These are phyloP conservation scores for Hymenoscyphus infarciens DNA, from an alignment of 2,329 filamentous ascomycete genomes.

Conservation along the genomic window DNA sequence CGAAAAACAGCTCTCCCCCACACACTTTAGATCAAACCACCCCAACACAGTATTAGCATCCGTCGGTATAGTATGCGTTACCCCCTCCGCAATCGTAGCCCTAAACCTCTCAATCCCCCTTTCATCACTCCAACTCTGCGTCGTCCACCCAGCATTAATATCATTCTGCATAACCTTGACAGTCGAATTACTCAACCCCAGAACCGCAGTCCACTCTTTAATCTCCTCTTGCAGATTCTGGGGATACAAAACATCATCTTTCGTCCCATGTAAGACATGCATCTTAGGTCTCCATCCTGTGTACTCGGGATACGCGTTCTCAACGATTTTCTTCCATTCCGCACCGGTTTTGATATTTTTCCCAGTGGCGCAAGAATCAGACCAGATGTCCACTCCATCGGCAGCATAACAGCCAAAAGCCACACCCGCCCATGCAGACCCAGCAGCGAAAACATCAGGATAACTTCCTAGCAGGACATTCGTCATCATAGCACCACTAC, in stretches of 20 bases:
- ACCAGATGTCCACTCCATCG: constrained; percentile 40
- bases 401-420: constrained; percentile 43
- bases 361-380: constrained; percentile 45
- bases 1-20: constrained; percentile 9
- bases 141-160: constrained; percentile 31
- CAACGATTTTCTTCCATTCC: constrained; percentile 48
- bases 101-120: constrained; percentile 13
- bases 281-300: constrained; percentile 29
- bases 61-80: constrained; percentile 27
- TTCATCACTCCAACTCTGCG: constrained; percentile 23
- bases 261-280: constrained; percentile 35
- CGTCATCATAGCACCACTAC: constrained; percentile 47
- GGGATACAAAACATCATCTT: constrained; percentile 38
- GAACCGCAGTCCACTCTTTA: constrained; percentile 45
- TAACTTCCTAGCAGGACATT: constrained; percentile 42
- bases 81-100: constrained; percentile 20
- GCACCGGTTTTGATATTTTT: constrained; percentile 36
- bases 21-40: constrained; percentile 25
- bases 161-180: constrained; percentile 17
- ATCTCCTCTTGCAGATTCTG: constrained; percentile 41
- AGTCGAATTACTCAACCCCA: constrained; percentile 22
- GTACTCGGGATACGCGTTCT: constrained; percentile 39
- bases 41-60: constrained; percentile 22
- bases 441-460: constrained; percentile 44
- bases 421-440: constrained; percentile 42